Base-by-base conservation (phyloP, 2,329 filamentous ascomycete species). In the Incumbomyces lentus region DNA sequence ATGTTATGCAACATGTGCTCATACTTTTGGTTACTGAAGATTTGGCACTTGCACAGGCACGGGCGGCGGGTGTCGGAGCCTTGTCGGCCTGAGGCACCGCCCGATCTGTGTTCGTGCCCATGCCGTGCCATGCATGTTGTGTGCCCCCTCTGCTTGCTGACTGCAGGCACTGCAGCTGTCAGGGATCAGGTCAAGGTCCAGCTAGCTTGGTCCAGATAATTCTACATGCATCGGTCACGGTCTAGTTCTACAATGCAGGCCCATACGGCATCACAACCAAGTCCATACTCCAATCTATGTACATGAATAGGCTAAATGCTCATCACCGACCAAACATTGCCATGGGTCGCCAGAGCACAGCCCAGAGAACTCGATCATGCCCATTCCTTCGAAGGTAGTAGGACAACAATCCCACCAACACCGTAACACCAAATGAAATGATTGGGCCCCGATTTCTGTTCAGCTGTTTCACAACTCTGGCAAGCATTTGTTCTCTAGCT, bases 361-460 rank as follows among this genome's bases (percentile, higher is more conserved):
- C 13, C 46, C 38, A 48, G 18, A 48, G 17, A 19, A 48, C 30
- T 37, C 41, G 56, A 46, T 68, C 66, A 18, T 64, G 48, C 14
- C 65, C 66, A 35, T 55, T 64, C 46, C 56, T 78, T 44, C 78
- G 73, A 51, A 88, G 62, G 64, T 82, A 84, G 48, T 87, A 68
- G 6, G 86, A 85, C 46, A 85, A 54, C 18, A 80, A 64, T 22
- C 79, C 85, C 39, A 90, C 73, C 5, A 82, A 59, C 19, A 92
- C 63, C 18, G 86, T 79, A 44, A 81, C 63, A 22, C 76, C 81
- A 39, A 81, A 66, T 19, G 76, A 75, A 13, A 75, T 69, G 36
- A 76, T 75, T 1, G 84, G 79, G 49, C 75, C 72, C 43, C 84
- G 74, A 64, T 92, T 83, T 53, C 68, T 70, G 76, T 78, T 81